Evolutionary conservation across 2,329 filamentous ascomycete genomes (phyloP), one percentile per base, ranked within the genome.

Genomic region (Dothistroma septosporum): DNA sequence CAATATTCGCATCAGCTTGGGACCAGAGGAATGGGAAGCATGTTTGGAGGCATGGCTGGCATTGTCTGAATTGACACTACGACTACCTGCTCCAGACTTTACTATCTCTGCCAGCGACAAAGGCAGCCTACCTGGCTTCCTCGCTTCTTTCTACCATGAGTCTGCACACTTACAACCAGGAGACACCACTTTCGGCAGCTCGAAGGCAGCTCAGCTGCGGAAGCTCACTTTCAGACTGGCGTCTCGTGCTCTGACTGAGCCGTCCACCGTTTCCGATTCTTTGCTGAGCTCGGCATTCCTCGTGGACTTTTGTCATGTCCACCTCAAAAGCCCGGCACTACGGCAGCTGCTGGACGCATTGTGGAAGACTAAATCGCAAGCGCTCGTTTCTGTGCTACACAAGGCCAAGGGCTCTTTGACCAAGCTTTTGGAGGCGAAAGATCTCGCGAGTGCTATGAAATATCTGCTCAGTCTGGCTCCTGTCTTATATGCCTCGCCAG

Each of bases 11-110:
- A 82, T 83, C 66, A 83, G 83, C 66, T 83, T 96, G 61, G 79
- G 82, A 44, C 77, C 85, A 3, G 77, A 82, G 55, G 90, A 96
- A 76, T 96, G 92, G 92, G 82, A 88, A 65, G 80, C 84, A 33
- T 91, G 89, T 72, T 78, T 95, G 52, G 84, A 89, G 64, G 87
- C 90, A 37, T 97, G 91, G 91, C 77, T 86, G 19, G 78, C 84
- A 11, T 80, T 96, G 7, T 78, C 85, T 7, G 81, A 87, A 57
- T 82, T 86, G 2, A 84, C 92, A 64, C 75, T 94, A 32, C 79
- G 82, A 14, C 76, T 89, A 0, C 69, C 83, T 0, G 80, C 85
- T 7, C 70, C 80, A 1, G 77, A 85, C 0, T 89, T 94, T 22
- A 63, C 66, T 73, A 52, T 71, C 74, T 37, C 44, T 19, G 74